These are phyloP conservation scores for Trypanosoma scelopori DNA, from an alignment of 208 protist species.

Conservation along the genomic window DNA sequence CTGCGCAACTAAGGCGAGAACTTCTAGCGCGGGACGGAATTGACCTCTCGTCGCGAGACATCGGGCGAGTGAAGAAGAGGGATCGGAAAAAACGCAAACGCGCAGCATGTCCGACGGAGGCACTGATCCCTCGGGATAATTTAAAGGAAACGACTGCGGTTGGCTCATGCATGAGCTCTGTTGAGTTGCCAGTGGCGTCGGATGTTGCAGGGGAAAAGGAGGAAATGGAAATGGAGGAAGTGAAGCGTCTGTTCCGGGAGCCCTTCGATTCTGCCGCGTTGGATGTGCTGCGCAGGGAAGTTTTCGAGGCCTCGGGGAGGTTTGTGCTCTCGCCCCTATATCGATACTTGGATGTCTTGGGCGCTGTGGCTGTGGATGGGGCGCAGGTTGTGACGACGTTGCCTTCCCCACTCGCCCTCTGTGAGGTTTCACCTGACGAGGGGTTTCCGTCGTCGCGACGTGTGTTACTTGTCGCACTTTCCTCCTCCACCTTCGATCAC, in stretches of 20 bases:
- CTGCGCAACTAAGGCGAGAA: constrained; percentile 28
- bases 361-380: constrained; percentile 69
- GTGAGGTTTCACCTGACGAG: constrained; percentile 29
- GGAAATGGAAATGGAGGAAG: not conserved
- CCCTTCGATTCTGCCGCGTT: constrained; percentile 42
- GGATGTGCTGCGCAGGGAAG: constrained; percentile 60
- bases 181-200: not conserved
- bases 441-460: constrained; percentile 52
- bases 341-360: constrained; percentile 68
- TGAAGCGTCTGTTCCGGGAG: constrained; percentile 30
- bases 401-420: constrained; percentile 44
- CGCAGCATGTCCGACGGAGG: not conserved
- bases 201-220: not conserved
- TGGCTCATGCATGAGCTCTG: not conserved
- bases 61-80: constrained; percentile 12
- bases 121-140: not conserved
- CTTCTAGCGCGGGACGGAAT: constrained; percentile 33
- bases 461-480: constrained; percentile 73
- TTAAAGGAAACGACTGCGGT: too few relatives aligned
- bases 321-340: constrained; percentile 75
- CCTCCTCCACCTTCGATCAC: constrained; percentile 45
- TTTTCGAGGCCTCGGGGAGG: constrained; percentile 56
- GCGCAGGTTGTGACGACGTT: constrained; percentile 50
- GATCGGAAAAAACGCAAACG: constrained; percentile 31
- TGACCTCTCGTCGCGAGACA: constrained; percentile 19